Evolutionary conservation across 2,329 filamentous ascomycete genomes (phyloP), one percentile per base, ranked within the genome.

Genomic region (Aspergillus sclerotialis): DNA sequence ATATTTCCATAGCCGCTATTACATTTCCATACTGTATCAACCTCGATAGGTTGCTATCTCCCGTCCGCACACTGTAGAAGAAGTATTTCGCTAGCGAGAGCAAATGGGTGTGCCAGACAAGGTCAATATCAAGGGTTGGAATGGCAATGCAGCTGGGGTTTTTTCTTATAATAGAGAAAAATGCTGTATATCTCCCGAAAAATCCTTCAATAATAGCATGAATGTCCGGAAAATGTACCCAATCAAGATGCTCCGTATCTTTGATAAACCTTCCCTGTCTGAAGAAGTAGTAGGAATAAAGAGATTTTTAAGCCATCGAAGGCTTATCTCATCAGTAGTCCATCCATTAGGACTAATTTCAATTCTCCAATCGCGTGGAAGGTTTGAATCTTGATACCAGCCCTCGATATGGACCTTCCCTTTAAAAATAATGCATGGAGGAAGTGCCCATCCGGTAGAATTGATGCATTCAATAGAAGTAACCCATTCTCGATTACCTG

Each of bases 1-100:
- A 71, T 2, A 89, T 68, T 28, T 67, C 69, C 5, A 63, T 61
- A 46, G 84, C 77, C 25, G 78, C 76, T 10, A 89, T 76, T 58
- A 87, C 87, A 63, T 90, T 84, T 52, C 89, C 80, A 50, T 90
- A 84, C 48, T 87, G 77, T 42, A 88, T 70, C 46, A 84, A 83
- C n/a, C n/a, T n/a, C n/a, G n/a, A n/a, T n/a, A n/a, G n/a, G 36
- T 71, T 73, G 2, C 43, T 40, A 0, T 11, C 23, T 7, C 28
- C 2, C 63, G 29, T 17, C 0, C 63, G 60, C 40, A 72, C 67
- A 14, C 32, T 33, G 1, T 8, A 15, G 8, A 87, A 28, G 32
- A 52, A 58, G 30, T 50, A 45, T 3, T 28, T 28, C 2, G 40
- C 34, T 18, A 49, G 49, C 10, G 40, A 43, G 25, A 55, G 43